phyloP scores from a whole-genome alignment of 164 flowering plant species.

The Buxus sempervirens region DNA sequence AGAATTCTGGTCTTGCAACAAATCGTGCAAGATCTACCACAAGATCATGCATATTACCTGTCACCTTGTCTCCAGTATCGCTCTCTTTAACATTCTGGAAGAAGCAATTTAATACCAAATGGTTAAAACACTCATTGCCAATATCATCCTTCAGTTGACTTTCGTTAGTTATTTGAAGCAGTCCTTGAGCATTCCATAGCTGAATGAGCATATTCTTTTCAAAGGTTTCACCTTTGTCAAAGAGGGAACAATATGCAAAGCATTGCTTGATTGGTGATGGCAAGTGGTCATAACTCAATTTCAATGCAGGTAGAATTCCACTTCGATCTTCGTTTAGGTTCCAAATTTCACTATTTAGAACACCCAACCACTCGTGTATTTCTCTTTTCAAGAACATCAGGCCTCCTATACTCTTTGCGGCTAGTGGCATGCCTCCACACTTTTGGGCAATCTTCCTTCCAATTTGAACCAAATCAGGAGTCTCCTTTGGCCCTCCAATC shows the following conservation, averaged over 20 bases:
- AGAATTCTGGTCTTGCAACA: not conserved
- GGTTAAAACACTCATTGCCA: not conserved
- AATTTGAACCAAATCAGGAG: not conserved
- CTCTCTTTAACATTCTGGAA: not conserved
- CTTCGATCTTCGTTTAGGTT: not conserved
- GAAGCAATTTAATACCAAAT: not conserved
- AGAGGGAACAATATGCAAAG: constrained; percentile 7
- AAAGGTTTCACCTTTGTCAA: not conserved
- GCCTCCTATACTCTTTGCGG: constrained; percentile 3
- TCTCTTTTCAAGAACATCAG: not conserved
- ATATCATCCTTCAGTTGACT: not conserved
- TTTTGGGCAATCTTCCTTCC: constrained; percentile 7
- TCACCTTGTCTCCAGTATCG: not conserved
- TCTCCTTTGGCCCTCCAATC: not conserved
- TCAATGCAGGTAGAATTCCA: constrained; percentile 2
- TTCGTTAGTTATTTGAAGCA: not conserved
- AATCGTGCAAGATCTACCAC: constrained; percentile 1
- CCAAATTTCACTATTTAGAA: not conserved
- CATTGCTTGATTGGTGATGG: constrained; percentile 2
- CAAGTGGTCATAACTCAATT: constrained; percentile 7
- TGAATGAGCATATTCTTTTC: not conserved
- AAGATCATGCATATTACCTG: constrained; percentile 14
- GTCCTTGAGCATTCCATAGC: not conserved
- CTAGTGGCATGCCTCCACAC: constrained; percentile 14
- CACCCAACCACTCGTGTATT: not conserved